Evolutionary conservation across 805 yeast genomes (phyloP).

Genomic region (Myxozyma melibiosi): DNA sequence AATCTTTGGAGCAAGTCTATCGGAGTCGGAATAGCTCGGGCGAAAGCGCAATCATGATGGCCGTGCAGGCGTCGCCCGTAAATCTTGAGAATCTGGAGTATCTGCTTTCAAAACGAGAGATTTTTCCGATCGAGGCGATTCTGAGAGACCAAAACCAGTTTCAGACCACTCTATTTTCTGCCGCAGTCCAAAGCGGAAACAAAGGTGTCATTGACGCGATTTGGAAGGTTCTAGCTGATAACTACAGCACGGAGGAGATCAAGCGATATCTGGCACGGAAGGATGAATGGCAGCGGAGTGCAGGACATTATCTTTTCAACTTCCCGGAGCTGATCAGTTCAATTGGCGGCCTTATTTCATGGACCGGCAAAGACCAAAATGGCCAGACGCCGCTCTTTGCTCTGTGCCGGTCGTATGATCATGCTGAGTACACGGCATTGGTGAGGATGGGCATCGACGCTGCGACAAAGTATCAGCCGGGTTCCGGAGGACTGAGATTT

Average conservation of each 20-base stretch:
- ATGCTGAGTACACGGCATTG: slow-evolving; percentile 57
- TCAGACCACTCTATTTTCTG: slow-evolving; percentile 59
- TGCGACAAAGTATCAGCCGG: slow-evolving; percentile 29
- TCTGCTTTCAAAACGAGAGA: slow-evolving; percentile 51
- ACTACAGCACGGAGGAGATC: slow-evolving; percentile 52
- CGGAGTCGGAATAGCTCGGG: slow-evolving; percentile 48
- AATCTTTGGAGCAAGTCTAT: slow-evolving; percentile 30
- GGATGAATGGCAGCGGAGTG: slow-evolving; percentile 60
- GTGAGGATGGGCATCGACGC: slow-evolving; percentile 49
- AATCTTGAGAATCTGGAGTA: slow-evolving; percentile 51
- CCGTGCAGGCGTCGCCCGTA: slow-evolving; percentile 50
- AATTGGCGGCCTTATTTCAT: slow-evolving; percentile 64
- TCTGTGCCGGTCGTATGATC: slow-evolving; percentile 79
- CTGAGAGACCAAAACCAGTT: slow-evolving; percentile 60
- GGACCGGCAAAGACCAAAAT: slow-evolving; percentile 66
- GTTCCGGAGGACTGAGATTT: slow-evolving; percentile 35
- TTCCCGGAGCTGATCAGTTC: slow-evolving; percentile 52
- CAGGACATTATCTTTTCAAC: slow-evolving; percentile 75
- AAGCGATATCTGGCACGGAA: slow-evolving; percentile 50
- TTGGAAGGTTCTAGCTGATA: slow-evolving; percentile 48
- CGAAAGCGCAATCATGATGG: slow-evolving; percentile 69
- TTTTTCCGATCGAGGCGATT: slow-evolving; percentile 68
- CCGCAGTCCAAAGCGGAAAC: slow-evolving; percentile 61
- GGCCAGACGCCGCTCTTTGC: slow-evolving; percentile 80
- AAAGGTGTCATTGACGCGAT: slow-evolving; percentile 52